A percentile compares a stretch with the other conserved stretches of the same genome.
phyloP scores from a whole-genome alignment of 2,329 filamentous ascomycete species.

The Penicillium janthinellum region DNA sequence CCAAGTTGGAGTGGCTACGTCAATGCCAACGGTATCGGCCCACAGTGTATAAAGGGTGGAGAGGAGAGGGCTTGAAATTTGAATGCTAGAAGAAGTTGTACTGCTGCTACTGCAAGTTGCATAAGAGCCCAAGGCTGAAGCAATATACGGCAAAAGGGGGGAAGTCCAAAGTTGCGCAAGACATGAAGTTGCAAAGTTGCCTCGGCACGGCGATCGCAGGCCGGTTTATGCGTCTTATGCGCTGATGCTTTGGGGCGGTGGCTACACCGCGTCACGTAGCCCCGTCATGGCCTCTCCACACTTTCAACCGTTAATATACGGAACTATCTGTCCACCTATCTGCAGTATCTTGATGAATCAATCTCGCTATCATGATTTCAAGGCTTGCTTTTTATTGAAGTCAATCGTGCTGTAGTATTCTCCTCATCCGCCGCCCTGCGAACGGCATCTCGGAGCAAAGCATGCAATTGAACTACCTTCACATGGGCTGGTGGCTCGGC shows the following conservation, averaged over 20 bases:
- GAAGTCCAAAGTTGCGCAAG: neutral
- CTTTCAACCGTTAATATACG: neutral
- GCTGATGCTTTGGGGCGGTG: neutral
- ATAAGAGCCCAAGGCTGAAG: neutral
- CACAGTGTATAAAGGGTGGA: neutral
- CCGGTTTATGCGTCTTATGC: neutral
- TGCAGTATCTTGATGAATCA: neutral
- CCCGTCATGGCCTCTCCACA: neutral
- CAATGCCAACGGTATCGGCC: neutral
- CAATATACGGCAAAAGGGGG: neutral
- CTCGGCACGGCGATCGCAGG: conserved; percentile 13
- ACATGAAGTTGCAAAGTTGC: conserved; percentile 1
- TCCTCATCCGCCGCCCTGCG: neutral
- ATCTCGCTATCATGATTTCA: neutral
- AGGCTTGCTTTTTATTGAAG: neutral
- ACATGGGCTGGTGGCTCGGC: conserved; percentile 1
- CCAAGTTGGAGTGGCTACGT: neutral
- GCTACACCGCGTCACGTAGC: neutral
- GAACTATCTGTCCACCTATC: neutral
- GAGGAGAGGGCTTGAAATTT: neutral
- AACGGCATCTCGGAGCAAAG: neutral
- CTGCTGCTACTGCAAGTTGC: too few relatives aligned
- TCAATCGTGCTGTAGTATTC: neutral
- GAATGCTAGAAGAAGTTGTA: neutral
- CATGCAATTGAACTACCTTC: neutral